Percentiles rank a stretch among this genome's conserved stretches.
phyloP scores from a whole-genome alignment of 805 yeast species.

The Isabelozyma rhagii region DNA sequence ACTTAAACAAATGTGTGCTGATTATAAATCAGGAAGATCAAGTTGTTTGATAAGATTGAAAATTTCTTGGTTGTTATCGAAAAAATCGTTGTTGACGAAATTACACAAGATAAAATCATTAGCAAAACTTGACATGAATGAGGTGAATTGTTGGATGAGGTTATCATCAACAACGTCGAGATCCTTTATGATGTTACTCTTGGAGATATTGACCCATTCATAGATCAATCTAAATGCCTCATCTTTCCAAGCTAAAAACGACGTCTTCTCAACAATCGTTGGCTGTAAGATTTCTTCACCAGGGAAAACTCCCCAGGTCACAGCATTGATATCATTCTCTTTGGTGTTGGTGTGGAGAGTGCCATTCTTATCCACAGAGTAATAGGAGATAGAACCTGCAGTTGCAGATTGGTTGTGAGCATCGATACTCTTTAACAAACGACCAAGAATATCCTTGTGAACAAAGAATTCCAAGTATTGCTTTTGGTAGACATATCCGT shows the following conservation, averaged over 20 bases:
- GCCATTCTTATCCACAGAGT: constrained; percentile 61
- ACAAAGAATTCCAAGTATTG: constrained; percentile 86
- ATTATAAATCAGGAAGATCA: constrained; percentile 10
- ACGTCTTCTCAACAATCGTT: constrained; percentile 87
- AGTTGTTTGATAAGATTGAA: constrained; percentile 49
- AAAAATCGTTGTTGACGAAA: constrained; percentile 84
- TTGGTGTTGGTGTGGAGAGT: constrained; percentile 67
- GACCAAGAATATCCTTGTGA: constrained; percentile 50
- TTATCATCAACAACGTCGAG: constrained; percentile 25
- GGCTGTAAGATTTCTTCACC: constrained; percentile 94
- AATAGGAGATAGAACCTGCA: constrained; percentile 60
- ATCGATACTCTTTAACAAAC: constrained; percentile 41
- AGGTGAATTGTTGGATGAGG: constrained; percentile 26
- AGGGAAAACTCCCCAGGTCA: constrained; percentile 98
- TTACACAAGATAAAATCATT: constrained; percentile 73
- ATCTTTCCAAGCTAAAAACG: constrained; percentile 96
- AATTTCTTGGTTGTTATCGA: constrained; percentile 52
- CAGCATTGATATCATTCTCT: constrained; percentile 83
- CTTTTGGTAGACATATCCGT: constrained; percentile 92
- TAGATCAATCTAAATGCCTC: constrained; percentile 81
- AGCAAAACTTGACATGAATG: constrained; percentile 46
- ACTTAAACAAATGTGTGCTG: constrained; percentile 5
- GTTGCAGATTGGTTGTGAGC: constrained; percentile 34
- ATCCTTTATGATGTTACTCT: constrained; percentile 32
- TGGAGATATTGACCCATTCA: constrained; percentile 70